phyloP scores from a whole-genome alignment of 768 basidiomycete genomes.

The Asterophora lycoperdoides region DNA sequence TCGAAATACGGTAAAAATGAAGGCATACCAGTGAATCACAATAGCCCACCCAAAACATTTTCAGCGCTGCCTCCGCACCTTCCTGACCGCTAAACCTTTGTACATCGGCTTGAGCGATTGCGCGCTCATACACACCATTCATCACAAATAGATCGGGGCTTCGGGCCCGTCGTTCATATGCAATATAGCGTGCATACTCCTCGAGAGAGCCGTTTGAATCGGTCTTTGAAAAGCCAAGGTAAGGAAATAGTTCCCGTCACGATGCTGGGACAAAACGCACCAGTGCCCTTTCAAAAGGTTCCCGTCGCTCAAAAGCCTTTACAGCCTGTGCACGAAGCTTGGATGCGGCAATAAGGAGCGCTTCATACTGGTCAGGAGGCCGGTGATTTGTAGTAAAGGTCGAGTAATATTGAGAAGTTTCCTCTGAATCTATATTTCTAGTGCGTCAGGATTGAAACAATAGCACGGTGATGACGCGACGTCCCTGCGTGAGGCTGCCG shows the following conservation, averaged over 20 bases:
- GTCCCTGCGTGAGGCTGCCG: conserved; percentile 73
- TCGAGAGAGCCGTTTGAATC: conserved; percentile 47
- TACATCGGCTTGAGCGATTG: conserved; percentile 68
- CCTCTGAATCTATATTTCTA: conserved; percentile 57
- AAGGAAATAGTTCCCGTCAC: neutral
- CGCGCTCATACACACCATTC: conserved; percentile 65
- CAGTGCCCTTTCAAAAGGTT: conserved; percentile 55
- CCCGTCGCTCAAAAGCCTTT: conserved; percentile 60
- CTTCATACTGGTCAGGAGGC: conserved; percentile 73
- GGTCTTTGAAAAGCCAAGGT: conserved; percentile 21
- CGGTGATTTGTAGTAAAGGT: conserved; percentile 81
- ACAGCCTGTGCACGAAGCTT: conserved; percentile 59
- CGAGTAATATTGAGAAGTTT: conserved; percentile 83
- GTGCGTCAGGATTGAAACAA: neutral
- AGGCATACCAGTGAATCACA: conserved; percentile 60
- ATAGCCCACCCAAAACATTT: conserved; percentile 71
- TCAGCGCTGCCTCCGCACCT: conserved; percentile 54
- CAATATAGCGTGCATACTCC: conserved; percentile 58
- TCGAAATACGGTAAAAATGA: neutral
- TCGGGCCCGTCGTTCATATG: conserved; percentile 57
- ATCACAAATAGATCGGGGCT: conserved; percentile 55
- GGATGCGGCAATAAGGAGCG: conserved; percentile 70
- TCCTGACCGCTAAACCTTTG: conserved; percentile 49
- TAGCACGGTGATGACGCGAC: conserved; percentile 9
- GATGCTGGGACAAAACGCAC: conserved; percentile 33